Evolutionary conservation across 257 asterid genomes (phyloP), one percentile per base, ranked within the genome.

Genomic region (Dorcoceras hygrometricum): DNA sequence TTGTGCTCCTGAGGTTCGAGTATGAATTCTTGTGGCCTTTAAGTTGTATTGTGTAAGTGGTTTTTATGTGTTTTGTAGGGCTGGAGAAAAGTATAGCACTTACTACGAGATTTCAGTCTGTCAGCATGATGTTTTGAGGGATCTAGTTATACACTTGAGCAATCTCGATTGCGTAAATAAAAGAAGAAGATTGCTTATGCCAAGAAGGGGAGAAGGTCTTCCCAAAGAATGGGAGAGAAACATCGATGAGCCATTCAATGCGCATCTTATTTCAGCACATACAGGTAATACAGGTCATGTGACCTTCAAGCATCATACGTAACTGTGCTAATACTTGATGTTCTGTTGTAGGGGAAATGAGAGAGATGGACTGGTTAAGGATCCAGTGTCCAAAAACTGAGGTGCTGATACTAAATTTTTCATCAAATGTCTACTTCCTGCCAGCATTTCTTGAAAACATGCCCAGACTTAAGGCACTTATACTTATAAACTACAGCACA

Each of bases 181-280:
- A 72, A 75, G 98, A 34, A 83, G 70, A 76, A 77, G 95, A 63
- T 55, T 92, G 65, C 78, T 89, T 23, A 92, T 92, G 98, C 94
- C 97, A 5, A 86, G 89, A 73, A 84, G 87, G 71, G 97, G 84
- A 76, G 68, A 78, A 55, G 78, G 82, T 72, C 78, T 91, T 16
- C 98, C 96, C 0, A 84, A 78, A 81, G 96, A 86, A 23, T 91
- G 98, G 98, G 96, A 87, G 80, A 86, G 97, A 75, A 78, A 83
- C 46, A 48, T 71, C 2, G 98, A 84, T 50, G 70, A 82, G 53
- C 86, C 90, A n/a, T 89, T 91, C 82, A 74, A 78, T 62, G 96
- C 98, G 61, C 95, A 73, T 31, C 84, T 91, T n/a, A 79, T 91
- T 61, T 91, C 98, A 5, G 67, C 87, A 28, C 95, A 89, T 73